phyloP scores from a whole-genome alignment of 768 basidiomycete genomes.

The Dictyophora rubrovolvata region DNA sequence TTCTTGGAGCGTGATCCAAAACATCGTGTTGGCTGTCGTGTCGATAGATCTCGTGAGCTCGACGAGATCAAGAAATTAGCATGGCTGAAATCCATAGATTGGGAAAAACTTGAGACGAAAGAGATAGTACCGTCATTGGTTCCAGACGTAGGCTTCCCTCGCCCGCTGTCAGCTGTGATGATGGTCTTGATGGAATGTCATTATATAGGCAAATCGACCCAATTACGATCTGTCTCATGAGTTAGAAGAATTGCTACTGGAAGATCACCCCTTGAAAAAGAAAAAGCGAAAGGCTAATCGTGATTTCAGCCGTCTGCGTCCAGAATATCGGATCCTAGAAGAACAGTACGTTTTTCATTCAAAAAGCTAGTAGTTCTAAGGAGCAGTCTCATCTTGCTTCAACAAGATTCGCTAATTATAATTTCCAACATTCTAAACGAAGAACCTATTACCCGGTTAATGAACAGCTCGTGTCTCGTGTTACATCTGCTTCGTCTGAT shows the following conservation, averaged over 20 bases:
- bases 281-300: slow-evolving; percentile 82
- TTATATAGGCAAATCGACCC: slow-evolving; percentile 76
- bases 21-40: slow-evolving; percentile 74
- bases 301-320: slow-evolving; percentile 80
- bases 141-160: slow-evolving; percentile 55
- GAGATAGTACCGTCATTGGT: slow-evolving; percentile 68
- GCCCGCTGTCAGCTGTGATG: slow-evolving; percentile 24
- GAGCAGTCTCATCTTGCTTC: not conserved
- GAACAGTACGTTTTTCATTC: slow-evolving; percentile 56
- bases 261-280: slow-evolving; percentile 95
- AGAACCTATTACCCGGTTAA: slow-evolving; percentile 86
- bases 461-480: slow-evolving; percentile 37
- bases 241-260: slow-evolving; percentile 93
- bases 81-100: slow-evolving; percentile 79
- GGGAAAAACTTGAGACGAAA: slow-evolving; percentile 64
- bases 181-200: not conserved
- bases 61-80: slow-evolving; percentile 72
- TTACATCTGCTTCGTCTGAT: slow-evolving; percentile 11
- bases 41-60: slow-evolving; percentile 42
- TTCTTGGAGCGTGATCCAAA: slow-evolving; percentile 78
- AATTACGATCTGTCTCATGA: slow-evolving; percentile 98
- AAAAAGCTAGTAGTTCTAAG: not conserved
- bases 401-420: slow-evolving; percentile 77
- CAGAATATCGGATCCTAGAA: slow-evolving; percentile 86
- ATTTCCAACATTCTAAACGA: slow-evolving; percentile 63